A percentile compares a stretch with the other conserved stretches of the same genome.
Conservation (phyloP, 176 grass and related monocot species). For the Neostapfia colusana region DNA sequence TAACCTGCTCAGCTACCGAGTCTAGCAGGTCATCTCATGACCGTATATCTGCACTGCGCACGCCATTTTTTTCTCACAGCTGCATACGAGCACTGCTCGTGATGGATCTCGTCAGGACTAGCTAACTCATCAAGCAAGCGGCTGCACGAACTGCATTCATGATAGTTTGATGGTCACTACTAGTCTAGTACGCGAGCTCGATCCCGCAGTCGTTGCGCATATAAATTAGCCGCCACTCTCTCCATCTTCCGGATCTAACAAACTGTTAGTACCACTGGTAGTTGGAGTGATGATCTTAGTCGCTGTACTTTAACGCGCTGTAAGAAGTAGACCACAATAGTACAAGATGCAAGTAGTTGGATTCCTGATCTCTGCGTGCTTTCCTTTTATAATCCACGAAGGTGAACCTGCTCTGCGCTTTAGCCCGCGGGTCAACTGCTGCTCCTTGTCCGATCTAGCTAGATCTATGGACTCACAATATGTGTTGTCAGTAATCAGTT, state of each 20-base stretch:
- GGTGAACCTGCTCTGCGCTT: constrained; percentile 7
- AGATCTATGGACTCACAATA: not conserved
- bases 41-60: not conserved
- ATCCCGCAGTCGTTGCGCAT: not conserved
- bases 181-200: not conserved
- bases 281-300: not conserved
- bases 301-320: constrained; percentile 4
- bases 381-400: not conserved
- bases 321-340: not conserved
- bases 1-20: not conserved
- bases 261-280: not conserved
- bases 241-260: not conserved
- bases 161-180: constrained; percentile 5
- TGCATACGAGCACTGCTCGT: not conserved
- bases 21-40: not conserved
- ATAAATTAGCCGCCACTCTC: constrained; percentile 3
- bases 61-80: not conserved
- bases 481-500: too few species aligned
- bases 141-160: not conserved
- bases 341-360: not conserved
- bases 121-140: not conserved
- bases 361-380: not conserved
- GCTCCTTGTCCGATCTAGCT: constrained; percentile 19
- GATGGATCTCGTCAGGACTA: constrained; percentile 1
- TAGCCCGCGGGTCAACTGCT: constrained; percentile 28